These are phyloP conservation scores for Neoascochyta sp. DNA, from an alignment of 2,329 filamentous ascomycete species.

Conservation along the genomic window DNA sequence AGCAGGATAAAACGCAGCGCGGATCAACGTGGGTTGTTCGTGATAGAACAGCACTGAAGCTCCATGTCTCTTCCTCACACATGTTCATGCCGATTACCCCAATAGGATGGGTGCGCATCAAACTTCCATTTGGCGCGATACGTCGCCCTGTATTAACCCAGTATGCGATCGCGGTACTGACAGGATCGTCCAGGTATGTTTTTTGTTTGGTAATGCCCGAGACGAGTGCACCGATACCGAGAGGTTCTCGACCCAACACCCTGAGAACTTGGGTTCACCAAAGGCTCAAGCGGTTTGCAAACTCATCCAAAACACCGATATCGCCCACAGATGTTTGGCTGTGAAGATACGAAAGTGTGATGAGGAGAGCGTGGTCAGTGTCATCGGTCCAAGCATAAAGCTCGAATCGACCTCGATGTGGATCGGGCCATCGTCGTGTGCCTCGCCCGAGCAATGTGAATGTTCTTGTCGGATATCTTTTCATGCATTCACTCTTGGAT, in stretches of 20 bases:
- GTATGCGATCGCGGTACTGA: slow-evolving; percentile 37
- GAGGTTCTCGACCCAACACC: slow-evolving; percentile 46
- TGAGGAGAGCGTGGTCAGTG: slow-evolving; percentile 52
- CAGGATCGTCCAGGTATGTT: slow-evolving; percentile 43
- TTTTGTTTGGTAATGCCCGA: slow-evolving; percentile 43
- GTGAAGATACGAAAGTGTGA: slow-evolving; percentile 50
- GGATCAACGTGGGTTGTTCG: slow-evolving; percentile 52
- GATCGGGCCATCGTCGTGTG: slow-evolving; percentile 46
- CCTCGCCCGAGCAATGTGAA: slow-evolving; percentile 43
- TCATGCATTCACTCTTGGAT: slow-evolving; percentile 32
- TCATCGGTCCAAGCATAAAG: slow-evolving; percentile 52
- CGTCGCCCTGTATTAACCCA: slow-evolving; percentile 44
- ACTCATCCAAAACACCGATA: slow-evolving; percentile 28
- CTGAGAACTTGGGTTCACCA: slow-evolving; percentile 50
- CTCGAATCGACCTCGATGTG: slow-evolving; percentile 39
- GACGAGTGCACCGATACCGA: slow-evolving; percentile 50
- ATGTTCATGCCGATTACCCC: slow-evolving; percentile 47
- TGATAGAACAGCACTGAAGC: slow-evolving; percentile 43
- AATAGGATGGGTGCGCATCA: slow-evolving; percentile 54
- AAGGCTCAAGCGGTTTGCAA: slow-evolving; percentile 46
- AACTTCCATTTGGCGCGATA: slow-evolving; percentile 50
- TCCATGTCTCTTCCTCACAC: slow-evolving; percentile 44
- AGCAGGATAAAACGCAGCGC: slow-evolving; percentile 50
- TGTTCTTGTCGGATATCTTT: slow-evolving; percentile 38
- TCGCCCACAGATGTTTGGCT: slow-evolving; percentile 32